Percentiles rank a stretch among this genome's conserved stretches.
Evolutionary conservation across 75 land plant genomes (phyloP).

Genomic region (Picea glauca): DNA sequence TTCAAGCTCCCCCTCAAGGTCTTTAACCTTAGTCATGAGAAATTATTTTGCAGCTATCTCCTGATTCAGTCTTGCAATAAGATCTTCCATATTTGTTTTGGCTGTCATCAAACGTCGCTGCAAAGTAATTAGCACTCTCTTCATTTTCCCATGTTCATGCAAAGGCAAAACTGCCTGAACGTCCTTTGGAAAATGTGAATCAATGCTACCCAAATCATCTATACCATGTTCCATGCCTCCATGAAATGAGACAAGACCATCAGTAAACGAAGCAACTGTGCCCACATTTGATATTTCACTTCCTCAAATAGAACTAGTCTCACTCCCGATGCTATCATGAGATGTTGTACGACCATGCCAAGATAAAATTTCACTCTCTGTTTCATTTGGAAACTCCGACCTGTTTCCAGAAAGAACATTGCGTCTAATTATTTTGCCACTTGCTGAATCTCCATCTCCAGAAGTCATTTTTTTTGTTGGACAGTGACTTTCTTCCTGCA

Average conservation of each 20-base stretch:
- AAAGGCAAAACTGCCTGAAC: constrained; percentile 53
- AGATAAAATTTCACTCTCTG: constrained; percentile 22
- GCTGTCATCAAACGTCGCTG: constrained; percentile 61
- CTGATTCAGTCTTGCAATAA: constrained; percentile 79
- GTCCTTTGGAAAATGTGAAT: constrained; percentile 39
- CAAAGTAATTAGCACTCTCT: constrained; percentile 50
- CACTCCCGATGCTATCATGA: constrained; percentile 73
- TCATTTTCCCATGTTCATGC: constrained; percentile 70
- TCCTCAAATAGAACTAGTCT: constrained; percentile 63
- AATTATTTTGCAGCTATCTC: constrained; percentile 85
- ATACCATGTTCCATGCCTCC: constrained; percentile 25
- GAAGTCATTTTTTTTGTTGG: constrained; percentile 10
- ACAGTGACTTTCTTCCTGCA: constrained; percentile 13
- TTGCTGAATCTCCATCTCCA: constrained; percentile 11
- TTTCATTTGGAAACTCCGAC: background rate
- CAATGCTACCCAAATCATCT: constrained; percentile 15
- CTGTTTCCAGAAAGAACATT: background rate
- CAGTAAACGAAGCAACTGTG: constrained; percentile 21
- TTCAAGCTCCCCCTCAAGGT: constrained; percentile 80
- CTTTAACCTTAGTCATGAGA: constrained; percentile 85
- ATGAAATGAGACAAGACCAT: constrained; percentile 27
- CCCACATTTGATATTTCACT: constrained; percentile 65
- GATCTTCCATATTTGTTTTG: constrained; percentile 90
- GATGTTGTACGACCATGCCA: constrained; percentile 69
- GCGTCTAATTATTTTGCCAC: background rate